Base-by-base conservation (phyloP, 139 green algal genomes). In the Raphidocelis subcapitata region DNA sequence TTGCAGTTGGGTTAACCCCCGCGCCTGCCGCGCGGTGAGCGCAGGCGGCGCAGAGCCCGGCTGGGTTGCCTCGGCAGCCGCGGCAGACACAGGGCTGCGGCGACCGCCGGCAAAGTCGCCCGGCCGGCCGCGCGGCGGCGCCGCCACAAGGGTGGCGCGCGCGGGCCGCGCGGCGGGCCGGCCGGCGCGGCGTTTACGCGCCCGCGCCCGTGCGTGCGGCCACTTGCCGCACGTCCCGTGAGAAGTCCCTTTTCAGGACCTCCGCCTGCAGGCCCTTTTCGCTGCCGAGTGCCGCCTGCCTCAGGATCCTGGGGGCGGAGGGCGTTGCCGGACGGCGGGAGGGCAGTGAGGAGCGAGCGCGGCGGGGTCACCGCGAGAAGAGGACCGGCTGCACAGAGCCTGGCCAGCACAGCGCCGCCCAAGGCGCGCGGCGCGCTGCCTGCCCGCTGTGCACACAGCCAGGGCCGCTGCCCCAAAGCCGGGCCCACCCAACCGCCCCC, bases 281-380 rank as follows among this genome's bases (percentile, higher is more conserved):
- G 18, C 4, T 31, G 32, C 75, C 75, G 5, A 2, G 20, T 1
- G 47, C 14, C 28, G 29, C 68, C 18, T 26, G 26, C 31, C 62
- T 56, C 16, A 81, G 62, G 24, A 81, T 65, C 31, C 75, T 81
- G 75, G 16, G 41, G 20, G 29, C 29, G 29, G 14, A 32, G 36
- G 5, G 5, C 3, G 16, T 5, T 32, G 54, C 62, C 32, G 5
- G n/a, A n/a, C n/a, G n/a, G n/a, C n/a, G n/a, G n/a, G n/a, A n/a
- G n/a, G n/a, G n/a, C n/a, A n/a, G n/a, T n/a, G n/a, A n/a, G n/a
- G n/a, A n/a, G n/a, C n/a, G n/a, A n/a, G n/a, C n/a, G n/a, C n/a
- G n/a, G n/a, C n/a, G n/a, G n/a, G n/a, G n/a, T n/a, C n/a, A n/a
- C 61, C 15, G 21, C 14, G 61, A 12, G 20, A 26, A 23, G 29